Evolutionary conservation across 202 grass and related monocot genomes (phyloP).

Genomic region (Saccharum hybrid): DNA sequence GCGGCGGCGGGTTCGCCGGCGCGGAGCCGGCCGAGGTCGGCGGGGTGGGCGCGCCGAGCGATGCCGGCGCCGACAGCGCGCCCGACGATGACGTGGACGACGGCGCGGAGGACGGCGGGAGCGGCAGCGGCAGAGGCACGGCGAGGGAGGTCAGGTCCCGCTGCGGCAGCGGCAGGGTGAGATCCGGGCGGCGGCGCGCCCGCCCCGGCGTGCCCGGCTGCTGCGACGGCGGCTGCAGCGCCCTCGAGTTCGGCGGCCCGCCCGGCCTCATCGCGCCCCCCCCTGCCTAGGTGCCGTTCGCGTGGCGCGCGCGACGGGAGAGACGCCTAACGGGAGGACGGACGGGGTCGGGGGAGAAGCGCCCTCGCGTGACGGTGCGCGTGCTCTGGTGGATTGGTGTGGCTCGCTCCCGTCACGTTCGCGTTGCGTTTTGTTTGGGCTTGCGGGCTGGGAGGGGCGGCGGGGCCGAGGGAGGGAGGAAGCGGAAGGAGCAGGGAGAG

Average conservation of each 20-base stretch:
- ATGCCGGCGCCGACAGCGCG: conserved; percentile 4
- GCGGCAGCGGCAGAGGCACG: conserved; percentile 64
- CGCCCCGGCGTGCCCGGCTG: conserved; percentile 53
- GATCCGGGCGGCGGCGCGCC: conserved; percentile 63
- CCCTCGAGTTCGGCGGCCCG: conserved; percentile 46
- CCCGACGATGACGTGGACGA: conserved; percentile 52
- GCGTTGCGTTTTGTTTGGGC: neutral
- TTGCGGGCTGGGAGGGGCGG: neutral
- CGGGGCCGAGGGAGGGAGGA: neutral
- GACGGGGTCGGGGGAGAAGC: neutral
- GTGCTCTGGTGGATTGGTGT: conserved; percentile 14
- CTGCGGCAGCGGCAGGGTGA: conserved; percentile 72
- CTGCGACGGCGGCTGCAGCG: conserved; percentile 28
- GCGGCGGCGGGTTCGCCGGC: conserved; percentile 50
- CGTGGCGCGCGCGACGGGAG: conserved; percentile 18
- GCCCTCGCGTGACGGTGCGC: neutral
- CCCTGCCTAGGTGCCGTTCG: neutral
- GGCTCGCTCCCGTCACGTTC: conserved; percentile 34
- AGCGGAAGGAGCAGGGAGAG: neutral
- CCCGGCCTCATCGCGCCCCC: conserved; percentile 53
- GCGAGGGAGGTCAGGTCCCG: conserved; percentile 66
- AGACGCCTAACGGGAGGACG: neutral
- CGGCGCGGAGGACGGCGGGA: conserved; percentile 50
- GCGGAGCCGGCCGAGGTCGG: conserved; percentile 46
- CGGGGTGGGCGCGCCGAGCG: conserved; percentile 50